phyloP scores from a whole-genome alignment of 805 yeast species.

The Candida berthetii region DNA sequence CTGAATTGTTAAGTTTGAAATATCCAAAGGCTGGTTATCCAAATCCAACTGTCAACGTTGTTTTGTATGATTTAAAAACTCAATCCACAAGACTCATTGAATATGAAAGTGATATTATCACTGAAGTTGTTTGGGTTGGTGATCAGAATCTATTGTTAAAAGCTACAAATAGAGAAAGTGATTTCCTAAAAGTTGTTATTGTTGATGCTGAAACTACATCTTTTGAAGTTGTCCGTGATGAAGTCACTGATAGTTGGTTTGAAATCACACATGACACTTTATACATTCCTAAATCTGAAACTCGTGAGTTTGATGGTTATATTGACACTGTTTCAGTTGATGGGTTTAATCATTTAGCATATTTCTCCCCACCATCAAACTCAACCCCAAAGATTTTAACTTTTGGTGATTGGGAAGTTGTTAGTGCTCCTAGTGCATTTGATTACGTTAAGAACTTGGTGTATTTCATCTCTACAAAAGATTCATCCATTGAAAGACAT shows the following conservation, averaged over 20 bases:
- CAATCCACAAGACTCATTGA: conserved; percentile 32
- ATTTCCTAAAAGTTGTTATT: conserved; percentile 49
- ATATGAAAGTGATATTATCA: conserved; percentile 39
- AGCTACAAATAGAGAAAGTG: conserved; percentile 62
- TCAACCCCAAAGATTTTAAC: conserved; percentile 55
- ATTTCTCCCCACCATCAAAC: conserved; percentile 65
- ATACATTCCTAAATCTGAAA: conserved; percentile 45
- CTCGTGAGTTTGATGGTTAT: conserved; percentile 58
- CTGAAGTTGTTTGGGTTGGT: conserved; percentile 73
- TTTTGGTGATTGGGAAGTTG: conserved; percentile 88
- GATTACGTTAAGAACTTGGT: conserved; percentile 47
- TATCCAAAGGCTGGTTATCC: conserved; percentile 83
- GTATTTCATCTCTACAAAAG: conserved; percentile 64
- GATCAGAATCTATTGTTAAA: conserved; percentile 43
- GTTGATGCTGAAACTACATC: conserved; percentile 36
- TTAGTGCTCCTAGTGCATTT: conserved; percentile 57
- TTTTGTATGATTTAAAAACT: conserved; percentile 33
- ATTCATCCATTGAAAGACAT: conserved; percentile 80
- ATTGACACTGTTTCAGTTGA: conserved; percentile 67
- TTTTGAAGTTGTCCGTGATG: conserved; percentile 40
- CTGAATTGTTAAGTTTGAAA: conserved; percentile 54
- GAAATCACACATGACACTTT: conserved; percentile 64
- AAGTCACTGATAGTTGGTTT: conserved; percentile 59
- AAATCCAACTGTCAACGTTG: conserved; percentile 61
- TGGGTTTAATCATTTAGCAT: conserved; percentile 74